Conservation (phyloP, 1,284 basidiomycete genomes). For the Ustilago hordei region DNA sequence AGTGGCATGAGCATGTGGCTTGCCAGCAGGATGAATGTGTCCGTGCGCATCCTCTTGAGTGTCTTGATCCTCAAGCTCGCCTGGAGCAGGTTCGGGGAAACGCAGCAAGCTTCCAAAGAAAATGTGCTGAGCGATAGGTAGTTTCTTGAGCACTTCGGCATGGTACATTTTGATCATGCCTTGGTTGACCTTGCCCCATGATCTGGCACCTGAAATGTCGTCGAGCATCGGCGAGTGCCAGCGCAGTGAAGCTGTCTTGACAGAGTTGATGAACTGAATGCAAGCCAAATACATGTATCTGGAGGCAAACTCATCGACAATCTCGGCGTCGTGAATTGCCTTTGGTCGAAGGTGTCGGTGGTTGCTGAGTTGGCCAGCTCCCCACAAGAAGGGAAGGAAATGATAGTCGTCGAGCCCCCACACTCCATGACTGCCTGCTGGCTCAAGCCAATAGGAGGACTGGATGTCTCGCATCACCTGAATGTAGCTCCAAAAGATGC, state of each 20-base stretch:
- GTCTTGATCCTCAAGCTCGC: conserved; percentile 69
- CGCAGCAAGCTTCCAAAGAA: conserved; percentile 87
- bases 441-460: conserved; percentile 96
- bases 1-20: conserved; percentile 60
- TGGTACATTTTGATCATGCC: conserved; percentile 99
- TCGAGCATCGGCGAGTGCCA: conserved; percentile 99
- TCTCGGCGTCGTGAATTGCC: conserved; percentile 89
- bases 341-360: conserved; percentile 92
- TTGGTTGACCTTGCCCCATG: conserved; percentile 96
- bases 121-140: conserved; percentile 97
- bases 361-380: conserved; percentile 82
- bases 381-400: conserved; percentile 93
- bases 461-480: conserved; percentile 86
- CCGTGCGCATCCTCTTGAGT: conserved; percentile 74
- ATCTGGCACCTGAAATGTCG: conserved; percentile 95
- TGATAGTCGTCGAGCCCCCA: conserved; percentile 99
- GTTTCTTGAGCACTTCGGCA: conserved; percentile 92
- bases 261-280: conserved; percentile 95
- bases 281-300: conserved; percentile 98
- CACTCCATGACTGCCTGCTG: conserved; percentile 96
- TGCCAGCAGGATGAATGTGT: conserved; percentile 72
- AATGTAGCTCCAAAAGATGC: conserved; percentile 82
- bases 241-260: conserved; percentile 89
- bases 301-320: conserved; percentile 90
- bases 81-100: conserved; percentile 74